Base-by-base conservation (phyloP, 495 filamentous ascomycete genomes). In the Lasiosphaeria ovina region DNA sequence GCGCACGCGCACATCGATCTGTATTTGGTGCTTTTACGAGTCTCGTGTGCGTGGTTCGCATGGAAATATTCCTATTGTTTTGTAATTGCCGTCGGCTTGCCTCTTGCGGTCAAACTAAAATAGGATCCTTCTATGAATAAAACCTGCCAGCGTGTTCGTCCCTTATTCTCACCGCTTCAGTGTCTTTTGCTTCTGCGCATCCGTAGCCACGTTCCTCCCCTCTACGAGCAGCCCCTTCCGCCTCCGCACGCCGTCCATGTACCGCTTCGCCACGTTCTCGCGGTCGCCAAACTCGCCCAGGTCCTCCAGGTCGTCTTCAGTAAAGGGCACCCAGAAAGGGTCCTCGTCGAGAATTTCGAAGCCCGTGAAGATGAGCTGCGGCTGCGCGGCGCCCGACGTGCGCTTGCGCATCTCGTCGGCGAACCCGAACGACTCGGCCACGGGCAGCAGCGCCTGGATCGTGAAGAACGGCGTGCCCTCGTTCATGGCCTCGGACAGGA, bases 141-240 rank as follows among this genome's bases (percentile, higher is more conserved):
- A 5, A 9, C 16, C 12, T 47, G 12, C 44, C 44, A 5, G 12
- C 14, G 7, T 16, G 12, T 17, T 50, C 4, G 16, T 17, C 36
- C 10, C 31, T 45, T 10, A 31, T 14, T 7, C 6, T 36, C 83
- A 98, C 79, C 91, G 83, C 86, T 98, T 98, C 75, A 98, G 71
- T 32, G 91, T 98, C 88, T 96, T 98, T 82, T 98, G 94, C 85
- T 98, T 98, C 85, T 97, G 91, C 31, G 93, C 94, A 83, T 92
- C 87, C 38, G 75, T 82, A 60, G 79, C 85, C 66, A 97, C 90
- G 16, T 76, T 76, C 66, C 84, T 79, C 11, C 89, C 90, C 77
- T 86, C 83, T 12, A 98, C 87, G 67, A 92, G 76, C 77, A 98
- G 65, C 0, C 94, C 94, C 83, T 98, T 98, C 60, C 91, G 76